Evolutionary conservation across 345 rosid genomes (phyloP), one percentile per base, ranked within the genome.

Genomic region (Noccaea caerulescens): DNA sequence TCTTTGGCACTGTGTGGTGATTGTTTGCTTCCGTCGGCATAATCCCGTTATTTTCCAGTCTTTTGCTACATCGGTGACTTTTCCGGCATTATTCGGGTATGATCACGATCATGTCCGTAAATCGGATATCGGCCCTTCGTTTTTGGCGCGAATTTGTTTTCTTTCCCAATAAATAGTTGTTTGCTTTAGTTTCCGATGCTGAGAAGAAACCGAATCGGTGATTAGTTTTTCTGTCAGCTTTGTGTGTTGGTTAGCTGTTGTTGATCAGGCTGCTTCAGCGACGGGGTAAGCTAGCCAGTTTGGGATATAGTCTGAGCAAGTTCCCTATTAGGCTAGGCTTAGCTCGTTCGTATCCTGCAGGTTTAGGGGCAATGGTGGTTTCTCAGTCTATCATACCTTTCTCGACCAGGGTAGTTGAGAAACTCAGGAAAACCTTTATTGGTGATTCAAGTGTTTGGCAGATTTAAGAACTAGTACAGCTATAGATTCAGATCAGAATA

Each of bases 341-440:
- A 77, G 86, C 76, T 71, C 72, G 63, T 82, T 77, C 82, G 73
- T 66, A 63, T 79, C 79, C 82, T 85, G 90, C 94, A 86, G 94
- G 92, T 85, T 70, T 80, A 79, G 69, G 44, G 80, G 58, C 75
- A 56, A 20, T 23, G 73, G 39, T 45, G 76, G 68, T 81, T 60
- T 77, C 56, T 77, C 56, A 12, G 42, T 41, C 55, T 34, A 71
- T 75, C 65, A 16, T 56, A 44, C 47, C 46, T 68, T 66, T 54
- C 55, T 44, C 63, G 3, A 72, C 38, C 44, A 73, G 6, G 34
- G 64, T 63, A 63, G 60, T 65, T 65, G 72, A 49, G 60, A 58
- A 65, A 57, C 45, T 68, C 66, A 47, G 67, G 51, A 66, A 68
- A 65, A 52, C 65, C 64, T 50, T 74, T 59, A 33, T 23, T 75